These are phyloP conservation scores for Pythium apleroticum DNA, from an alignment of 352 stramenopile genomes.

Conservation along the genomic window DNA sequence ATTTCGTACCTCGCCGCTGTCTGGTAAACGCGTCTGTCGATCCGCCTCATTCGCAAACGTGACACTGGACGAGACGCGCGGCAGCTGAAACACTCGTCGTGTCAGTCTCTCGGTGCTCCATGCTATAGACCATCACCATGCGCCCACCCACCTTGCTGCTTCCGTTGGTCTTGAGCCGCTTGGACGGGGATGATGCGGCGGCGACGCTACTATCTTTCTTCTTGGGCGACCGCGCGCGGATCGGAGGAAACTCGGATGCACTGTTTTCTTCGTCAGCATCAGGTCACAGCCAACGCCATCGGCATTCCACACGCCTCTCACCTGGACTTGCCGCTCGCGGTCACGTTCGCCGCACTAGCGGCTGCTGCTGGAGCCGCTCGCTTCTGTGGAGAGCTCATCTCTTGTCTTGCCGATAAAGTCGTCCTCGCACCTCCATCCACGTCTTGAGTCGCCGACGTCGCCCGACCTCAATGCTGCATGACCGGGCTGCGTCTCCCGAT, in stretches of 20 bases:
- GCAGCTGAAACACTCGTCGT: constrained; percentile 26
- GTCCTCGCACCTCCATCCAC: neutral
- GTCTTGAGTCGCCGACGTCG: neutral
- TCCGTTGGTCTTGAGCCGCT: constrained; percentile 3
- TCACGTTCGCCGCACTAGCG: neutral
- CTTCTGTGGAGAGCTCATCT: constrained; percentile 16
- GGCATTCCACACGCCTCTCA: neutral
- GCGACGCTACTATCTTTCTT: constrained; percentile 8
- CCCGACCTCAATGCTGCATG: neutral
- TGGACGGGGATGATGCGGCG: neutral
- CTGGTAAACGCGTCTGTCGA: constrained; percentile 28
- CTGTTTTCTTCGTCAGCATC: neutral
- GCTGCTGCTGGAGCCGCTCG: neutral
- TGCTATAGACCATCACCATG: neutral
- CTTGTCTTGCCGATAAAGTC: neutral
- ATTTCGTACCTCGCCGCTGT: constrained; percentile 48
- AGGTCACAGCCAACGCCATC: neutral
- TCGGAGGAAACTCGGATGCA: constrained; percentile 20
- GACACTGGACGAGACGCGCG: constrained; percentile 41
- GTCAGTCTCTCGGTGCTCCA: neutral
- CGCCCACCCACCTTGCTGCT: constrained; percentile 4
- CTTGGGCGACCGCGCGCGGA: constrained; percentile 30
- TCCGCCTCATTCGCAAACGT: constrained; percentile 21
- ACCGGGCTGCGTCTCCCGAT: neutral
- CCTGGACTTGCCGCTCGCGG: neutral